Conservation (phyloP, 2,329 filamentous ascomycete species). For the Metarhizium guizhouense region DNA sequence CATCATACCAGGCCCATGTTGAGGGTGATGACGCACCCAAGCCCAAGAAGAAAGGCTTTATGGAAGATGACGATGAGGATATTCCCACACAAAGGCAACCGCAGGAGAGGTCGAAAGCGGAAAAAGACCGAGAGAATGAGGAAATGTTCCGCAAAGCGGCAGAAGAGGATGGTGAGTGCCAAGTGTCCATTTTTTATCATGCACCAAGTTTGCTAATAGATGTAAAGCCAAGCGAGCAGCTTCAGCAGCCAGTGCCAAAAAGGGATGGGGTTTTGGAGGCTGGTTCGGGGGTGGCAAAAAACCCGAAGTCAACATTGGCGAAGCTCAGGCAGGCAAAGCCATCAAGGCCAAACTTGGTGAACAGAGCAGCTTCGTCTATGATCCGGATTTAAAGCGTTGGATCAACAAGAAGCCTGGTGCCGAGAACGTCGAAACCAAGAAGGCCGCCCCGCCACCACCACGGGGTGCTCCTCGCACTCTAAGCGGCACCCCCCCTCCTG, state of each 20-base stretch:
- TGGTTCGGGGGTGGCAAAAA: conserved; percentile 76
- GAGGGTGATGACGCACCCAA: conserved; percentile 43
- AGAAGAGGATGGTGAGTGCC: conserved; percentile 56
- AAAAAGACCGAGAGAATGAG: conserved; percentile 70
- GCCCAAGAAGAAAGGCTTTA: conserved; percentile 66
- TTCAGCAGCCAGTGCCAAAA: conserved; percentile 39
- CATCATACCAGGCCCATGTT: conserved; percentile 45
- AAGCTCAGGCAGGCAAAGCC: conserved; percentile 48
- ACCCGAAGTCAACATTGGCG: conserved; percentile 26
- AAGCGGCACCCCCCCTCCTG: conserved; percentile 43
- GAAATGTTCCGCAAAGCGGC: conserved; percentile 81
- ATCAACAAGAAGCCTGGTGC: conserved; percentile 85
- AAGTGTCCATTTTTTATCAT: neutral
- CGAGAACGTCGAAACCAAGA: conserved; percentile 48
- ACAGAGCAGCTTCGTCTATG: conserved; percentile 85
- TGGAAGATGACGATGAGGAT: conserved; percentile 71
- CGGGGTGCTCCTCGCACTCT: conserved; percentile 46
- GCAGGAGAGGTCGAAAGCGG: conserved; percentile 53
- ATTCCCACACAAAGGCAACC: conserved; percentile 37
- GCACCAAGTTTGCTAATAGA: neutral
- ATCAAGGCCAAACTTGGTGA: conserved; percentile 92
- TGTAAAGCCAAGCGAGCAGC: conserved; percentile 52
- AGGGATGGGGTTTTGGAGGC: conserved; percentile 72
- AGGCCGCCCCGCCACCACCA: conserved; percentile 73
- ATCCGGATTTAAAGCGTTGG: conserved; percentile 95